Base-by-base conservation (phyloP, 169 alveolate species). In the Ichthyophthirius multifiliis region DNA sequence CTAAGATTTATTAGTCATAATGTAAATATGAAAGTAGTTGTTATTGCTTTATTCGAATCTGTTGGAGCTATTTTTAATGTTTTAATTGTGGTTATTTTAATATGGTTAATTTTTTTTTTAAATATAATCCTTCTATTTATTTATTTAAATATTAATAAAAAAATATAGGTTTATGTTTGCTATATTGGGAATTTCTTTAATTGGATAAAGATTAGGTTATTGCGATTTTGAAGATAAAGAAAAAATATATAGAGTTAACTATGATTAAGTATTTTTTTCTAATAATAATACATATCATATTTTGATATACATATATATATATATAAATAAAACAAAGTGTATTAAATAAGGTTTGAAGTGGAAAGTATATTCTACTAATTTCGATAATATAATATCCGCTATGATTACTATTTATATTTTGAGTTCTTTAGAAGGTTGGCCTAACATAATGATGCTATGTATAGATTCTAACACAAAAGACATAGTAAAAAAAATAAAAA, bases 371-470 rank as follows among this genome's bases (percentile, higher is more conserved):
- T 85, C 89, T 43, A 62, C 84, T 65, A 92, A 92, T 73, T 94
- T 83, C 76, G 94, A 93, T 47, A 83, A 86, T 77, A 84, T 94
- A 5, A 80, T 84, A 2, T 55, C 67, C 10, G 92, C 94, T 15
- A 80, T 94, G 85, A 18, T 92, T 1, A 89, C 95, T 47, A 78
- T 93, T 4, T 92, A 90, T 76, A 85, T 87, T 45, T 82, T 77
- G 65, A 64, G 91, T 37, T 87, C 95, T 4, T 77, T 89, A 35
- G 96, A 88, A 75, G 92, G 85, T 13, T 94, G 96, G 96, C 94
- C 94, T 13, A 91, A 86, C 55, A 74, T 88, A 20, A 84, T 90
- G 92, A 83, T 81, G 32, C 63, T 62, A 15, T 89, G 88, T 23
- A 80, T 86, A 4, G 94, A 91, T 76, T 55, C 79, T 5, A n/a